Evolutionary conservation across 352 stramenopile species (phyloP).

Genomic region (Saprolegnia diclina): DNA sequence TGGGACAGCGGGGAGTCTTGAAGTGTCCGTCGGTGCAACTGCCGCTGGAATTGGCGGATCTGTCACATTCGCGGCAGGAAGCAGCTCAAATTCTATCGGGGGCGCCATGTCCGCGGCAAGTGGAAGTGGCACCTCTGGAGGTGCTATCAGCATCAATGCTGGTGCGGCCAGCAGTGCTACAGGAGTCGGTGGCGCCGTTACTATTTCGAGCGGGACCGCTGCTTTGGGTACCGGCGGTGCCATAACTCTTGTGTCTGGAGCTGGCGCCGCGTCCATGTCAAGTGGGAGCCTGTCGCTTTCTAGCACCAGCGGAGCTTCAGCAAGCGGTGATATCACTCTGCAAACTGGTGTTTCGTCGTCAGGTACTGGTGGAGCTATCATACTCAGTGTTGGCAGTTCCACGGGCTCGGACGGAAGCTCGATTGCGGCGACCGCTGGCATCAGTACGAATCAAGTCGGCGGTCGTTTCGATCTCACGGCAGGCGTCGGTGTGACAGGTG

Average conservation of each 20-base stretch:
- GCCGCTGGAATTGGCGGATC: slow-evolving; percentile 9
- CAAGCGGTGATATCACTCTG: slow-evolving; percentile 22
- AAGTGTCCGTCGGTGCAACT: not conserved
- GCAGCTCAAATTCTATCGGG: slow-evolving; percentile 10
- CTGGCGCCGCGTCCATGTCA: slow-evolving; percentile 8
- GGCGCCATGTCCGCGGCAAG: not conserved
- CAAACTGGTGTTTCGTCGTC: slow-evolving; percentile 4
- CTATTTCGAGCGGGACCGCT: slow-evolving; percentile 1
- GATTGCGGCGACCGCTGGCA: not conserved
- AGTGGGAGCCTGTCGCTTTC: not conserved
- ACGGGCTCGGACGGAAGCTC: slow-evolving; percentile 9
- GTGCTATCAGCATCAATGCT: slow-evolving; percentile 5
- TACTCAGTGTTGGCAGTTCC: slow-evolving; percentile 1
- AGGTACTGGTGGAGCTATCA: slow-evolving; percentile 12
- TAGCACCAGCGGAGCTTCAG: slow-evolving; percentile 2
- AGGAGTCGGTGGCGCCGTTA: slow-evolving; percentile 9
- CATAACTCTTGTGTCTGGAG: slow-evolving; percentile 6
- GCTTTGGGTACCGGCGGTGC: slow-evolving; percentile 11
- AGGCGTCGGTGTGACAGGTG: slow-evolving; percentile 1
- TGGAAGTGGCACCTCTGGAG: slow-evolving; percentile 17
- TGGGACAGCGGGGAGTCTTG: slow-evolving; percentile 11
- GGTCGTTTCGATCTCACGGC: slow-evolving; percentile 3
- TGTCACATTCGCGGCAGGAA: not conserved
- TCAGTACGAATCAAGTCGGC: slow-evolving; percentile 18
- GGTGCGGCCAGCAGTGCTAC: slow-evolving; percentile 14